Conservation (phyloP, 768 basidiomycete genomes). For the Pleurotus platypus region DNA sequence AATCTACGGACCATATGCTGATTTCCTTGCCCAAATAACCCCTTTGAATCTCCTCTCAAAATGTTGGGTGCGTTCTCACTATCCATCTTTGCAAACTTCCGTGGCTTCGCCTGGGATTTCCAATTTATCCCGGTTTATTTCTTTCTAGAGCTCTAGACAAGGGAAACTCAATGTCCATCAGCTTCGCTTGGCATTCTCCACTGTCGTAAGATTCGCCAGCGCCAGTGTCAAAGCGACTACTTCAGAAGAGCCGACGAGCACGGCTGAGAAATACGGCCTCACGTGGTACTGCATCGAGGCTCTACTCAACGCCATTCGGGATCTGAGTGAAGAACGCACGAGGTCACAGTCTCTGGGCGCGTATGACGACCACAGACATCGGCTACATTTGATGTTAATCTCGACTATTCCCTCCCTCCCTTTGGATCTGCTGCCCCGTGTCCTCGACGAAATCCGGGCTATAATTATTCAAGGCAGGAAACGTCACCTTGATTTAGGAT, state of each 20-base stretch:
- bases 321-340: slow-evolving; percentile 13
- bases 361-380: slow-evolving; percentile 36
- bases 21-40: slow-evolving; percentile 1
- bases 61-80: slow-evolving; percentile 1
- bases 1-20: slow-evolving; percentile 1
- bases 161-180: slow-evolving; percentile 61
- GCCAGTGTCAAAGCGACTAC: slow-evolving; percentile 26
- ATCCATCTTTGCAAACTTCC: slow-evolving; percentile 4
- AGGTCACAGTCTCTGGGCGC: not conserved
- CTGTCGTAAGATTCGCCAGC: slow-evolving; percentile 61
- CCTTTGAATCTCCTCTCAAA: not conserved
- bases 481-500: slow-evolving; percentile 20
- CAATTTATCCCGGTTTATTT: slow-evolving; percentile 2
- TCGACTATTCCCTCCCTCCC: slow-evolving; percentile 65
- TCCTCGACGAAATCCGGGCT: slow-evolving; percentile 45
- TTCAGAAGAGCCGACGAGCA: slow-evolving; percentile 3
- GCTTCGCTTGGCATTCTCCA: slow-evolving; percentile 70
- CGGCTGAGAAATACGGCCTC: slow-evolving; percentile 37
- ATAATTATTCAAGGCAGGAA: slow-evolving; percentile 20
- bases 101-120: not conserved
- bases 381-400: slow-evolving; percentile 62
- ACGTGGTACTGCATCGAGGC: slow-evolving; percentile 67
- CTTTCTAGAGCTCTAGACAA: slow-evolving; percentile 56
- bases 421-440: slow-evolving; percentile 47
- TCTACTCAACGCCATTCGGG: slow-evolving; percentile 45